A percentile compares a stretch with the other conserved stretches of the same genome.
These are phyloP conservation scores for Mortierella hygrophila DNA, from an alignment of 192 early-diverging fungal species.

Conservation along the genomic window DNA sequence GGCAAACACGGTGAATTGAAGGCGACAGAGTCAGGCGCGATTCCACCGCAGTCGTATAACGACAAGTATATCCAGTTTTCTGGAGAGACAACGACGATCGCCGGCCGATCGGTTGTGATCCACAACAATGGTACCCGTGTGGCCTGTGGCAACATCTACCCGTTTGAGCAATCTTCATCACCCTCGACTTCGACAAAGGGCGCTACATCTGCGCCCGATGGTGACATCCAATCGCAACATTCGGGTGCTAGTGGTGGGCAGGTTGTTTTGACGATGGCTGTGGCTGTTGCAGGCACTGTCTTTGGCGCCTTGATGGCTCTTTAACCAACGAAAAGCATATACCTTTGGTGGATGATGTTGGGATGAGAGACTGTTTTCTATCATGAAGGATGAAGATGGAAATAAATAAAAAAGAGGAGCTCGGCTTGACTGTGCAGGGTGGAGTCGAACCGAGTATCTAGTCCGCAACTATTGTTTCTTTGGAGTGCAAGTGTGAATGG, in stretches of 20 bases:
- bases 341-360: not conserved
- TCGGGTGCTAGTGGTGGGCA: not conserved
- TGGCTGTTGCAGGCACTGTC: not conserved
- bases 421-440: not conserved
- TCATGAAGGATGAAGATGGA: not conserved
- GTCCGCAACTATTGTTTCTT: not conserved
- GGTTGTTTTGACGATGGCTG: not conserved
- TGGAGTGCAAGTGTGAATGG: not conserved
- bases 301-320: not conserved
- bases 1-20: conserved; percentile 38
- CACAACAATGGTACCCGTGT: conserved; percentile 41
- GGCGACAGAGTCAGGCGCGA: conserved; percentile 3
- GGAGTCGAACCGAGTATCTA: not conserved
- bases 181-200: not conserved
- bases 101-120: conserved; percentile 30
- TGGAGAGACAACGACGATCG: conserved; percentile 17
- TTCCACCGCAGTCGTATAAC: not conserved
- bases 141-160: conserved; percentile 27
- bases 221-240: not conserved
- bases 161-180: not conserved
- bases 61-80: conserved; percentile 19
- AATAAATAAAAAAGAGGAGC: not conserved
- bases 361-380: not conserved
- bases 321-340: not conserved
- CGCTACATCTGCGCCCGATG: not conserved